Percentiles rank a stretch among this genome's conserved stretches.
Conservation (phyloP, 805 yeast species). For the Lipomyces yamanashiensis region DNA sequence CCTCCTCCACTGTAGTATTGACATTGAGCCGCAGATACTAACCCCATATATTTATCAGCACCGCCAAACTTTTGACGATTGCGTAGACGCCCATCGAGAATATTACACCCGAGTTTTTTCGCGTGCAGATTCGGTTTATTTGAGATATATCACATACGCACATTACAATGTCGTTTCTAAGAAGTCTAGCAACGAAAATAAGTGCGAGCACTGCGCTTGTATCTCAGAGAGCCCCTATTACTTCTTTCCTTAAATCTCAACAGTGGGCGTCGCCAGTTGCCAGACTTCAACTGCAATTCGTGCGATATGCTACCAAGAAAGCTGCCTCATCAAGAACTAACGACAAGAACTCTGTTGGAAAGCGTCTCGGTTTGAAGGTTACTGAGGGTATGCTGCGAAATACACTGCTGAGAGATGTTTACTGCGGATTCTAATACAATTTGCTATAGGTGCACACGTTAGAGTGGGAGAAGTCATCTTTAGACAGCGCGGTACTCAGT, state of each 20-base stretch:
- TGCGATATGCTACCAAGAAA: slow-evolving; percentile 90
- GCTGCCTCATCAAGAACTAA: slow-evolving; percentile 95
- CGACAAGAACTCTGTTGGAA: slow-evolving; percentile 93
- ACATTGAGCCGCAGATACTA: slow-evolving; percentile 12
- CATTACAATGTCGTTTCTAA: slow-evolving; percentile 10
- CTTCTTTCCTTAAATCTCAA: not conserved
- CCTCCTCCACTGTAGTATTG: not conserved
- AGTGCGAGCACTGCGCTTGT: not conserved
- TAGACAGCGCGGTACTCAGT: slow-evolving; percentile 94
- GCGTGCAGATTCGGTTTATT: not conserved
- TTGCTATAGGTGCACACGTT: slow-evolving; percentile 52
- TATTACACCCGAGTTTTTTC: slow-evolving; percentile 4
- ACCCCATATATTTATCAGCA: not conserved
- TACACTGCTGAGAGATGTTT: not conserved
- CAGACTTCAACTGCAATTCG: slow-evolving; percentile 38
- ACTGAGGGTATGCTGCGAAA: slow-evolving; percentile 64
- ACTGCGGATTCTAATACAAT: slow-evolving; percentile 34
- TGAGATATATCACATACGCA: not conserved
- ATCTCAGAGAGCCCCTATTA: not conserved
- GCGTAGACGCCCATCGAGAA: too few species aligned
- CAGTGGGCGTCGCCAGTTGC: not conserved
- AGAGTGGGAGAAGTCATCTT: slow-evolving; percentile 82
- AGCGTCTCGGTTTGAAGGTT: slow-evolving; percentile 88
- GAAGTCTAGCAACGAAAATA: slow-evolving; percentile 8
- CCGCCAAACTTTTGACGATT: too few species aligned